Conservation (phyloP, 2,329 filamentous ascomycete genomes). For the Dothideomycetes sp. region DNA sequence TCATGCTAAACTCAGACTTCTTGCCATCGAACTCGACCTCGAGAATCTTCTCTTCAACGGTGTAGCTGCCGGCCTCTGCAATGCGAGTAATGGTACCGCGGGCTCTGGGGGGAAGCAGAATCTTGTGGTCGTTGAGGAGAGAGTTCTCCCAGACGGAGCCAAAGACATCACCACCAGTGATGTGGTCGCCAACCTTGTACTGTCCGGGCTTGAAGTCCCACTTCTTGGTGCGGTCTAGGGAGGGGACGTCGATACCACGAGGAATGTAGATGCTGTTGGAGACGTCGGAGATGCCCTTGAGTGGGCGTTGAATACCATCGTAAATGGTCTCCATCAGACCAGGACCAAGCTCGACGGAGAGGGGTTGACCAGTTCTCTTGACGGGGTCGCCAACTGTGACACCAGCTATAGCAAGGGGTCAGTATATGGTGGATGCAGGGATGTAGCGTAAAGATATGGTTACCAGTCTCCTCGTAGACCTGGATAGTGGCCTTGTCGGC, state of each 20-base stretch:
- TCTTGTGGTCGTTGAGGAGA: conserved; percentile 84
- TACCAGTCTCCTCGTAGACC: conserved; percentile 98
- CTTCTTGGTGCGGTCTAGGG: conserved; percentile 81
- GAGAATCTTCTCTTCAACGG: conserved; percentile 84
- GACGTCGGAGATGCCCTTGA: conserved; percentile 67
- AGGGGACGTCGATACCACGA: conserved; percentile 77
- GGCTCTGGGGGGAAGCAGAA: conserved; percentile 80
- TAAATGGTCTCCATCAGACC: conserved; percentile 98
- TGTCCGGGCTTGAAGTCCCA: conserved; percentile 82
- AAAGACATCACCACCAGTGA: conserved; percentile 93
- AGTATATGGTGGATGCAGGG: too few relatives aligned
- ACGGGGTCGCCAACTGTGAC: conserved; percentile 95
- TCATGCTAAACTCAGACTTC: conserved; percentile 91
- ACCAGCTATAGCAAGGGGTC: conserved; percentile 55
- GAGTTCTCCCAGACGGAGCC: conserved; percentile 94
- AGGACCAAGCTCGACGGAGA: conserved; percentile 94
- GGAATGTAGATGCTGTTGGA: conserved; percentile 94
- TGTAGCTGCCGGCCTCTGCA: conserved; percentile 81
- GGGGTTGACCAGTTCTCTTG: conserved; percentile 77
- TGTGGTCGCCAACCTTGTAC: conserved; percentile 91
- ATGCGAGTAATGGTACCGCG: conserved; percentile 88
- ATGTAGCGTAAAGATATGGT: neutral
- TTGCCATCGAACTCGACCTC: conserved; percentile 96
- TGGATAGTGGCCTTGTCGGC: conserved; percentile 94
- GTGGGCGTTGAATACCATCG: conserved; percentile 94